A percentile compares a stretch with the other conserved stretches of the same genome.
Evolutionary conservation across 2,329 filamentous ascomycete species (phyloP).

Genomic region (Coniochaeta hoffmannii): DNA sequence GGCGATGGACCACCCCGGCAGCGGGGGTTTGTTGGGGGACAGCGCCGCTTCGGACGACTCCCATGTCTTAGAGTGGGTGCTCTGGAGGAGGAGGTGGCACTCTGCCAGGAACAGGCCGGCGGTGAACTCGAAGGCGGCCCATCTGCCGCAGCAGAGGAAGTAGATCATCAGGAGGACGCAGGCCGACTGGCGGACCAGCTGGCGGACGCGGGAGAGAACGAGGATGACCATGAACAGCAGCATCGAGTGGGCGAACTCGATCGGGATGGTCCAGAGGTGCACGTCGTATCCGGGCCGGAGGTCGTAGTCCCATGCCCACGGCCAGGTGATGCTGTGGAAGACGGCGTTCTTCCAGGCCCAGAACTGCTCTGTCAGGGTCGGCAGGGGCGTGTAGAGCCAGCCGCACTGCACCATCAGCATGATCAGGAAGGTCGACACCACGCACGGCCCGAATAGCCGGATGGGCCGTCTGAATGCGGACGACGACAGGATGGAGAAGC

Average conservation of each 20-base stretch:
- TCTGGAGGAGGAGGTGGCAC: slow-evolving; percentile 29
- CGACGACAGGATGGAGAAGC: slow-evolving; percentile 32
- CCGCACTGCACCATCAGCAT: slow-evolving; percentile 25
- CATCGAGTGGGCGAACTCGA: slow-evolving; percentile 39
- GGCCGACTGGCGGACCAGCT: slow-evolving; percentile 21
- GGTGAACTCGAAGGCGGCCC: slow-evolving; percentile 38
- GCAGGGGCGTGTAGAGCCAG: slow-evolving; percentile 18
- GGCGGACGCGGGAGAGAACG: slow-evolving; percentile 25
- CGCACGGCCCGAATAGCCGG: slow-evolving; percentile 37
- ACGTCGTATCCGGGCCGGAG: slow-evolving; percentile 30
- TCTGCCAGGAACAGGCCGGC: slow-evolving; percentile 38
- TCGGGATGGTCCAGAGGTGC: slow-evolving; percentile 41
- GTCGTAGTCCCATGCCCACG: slow-evolving; percentile 26
- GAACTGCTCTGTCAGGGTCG: slow-evolving; percentile 19
- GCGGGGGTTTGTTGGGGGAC: neutral
- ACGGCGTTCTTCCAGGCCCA: slow-evolving; percentile 20
- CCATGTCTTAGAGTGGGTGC: slow-evolving; percentile 12
- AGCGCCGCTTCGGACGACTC: slow-evolving; percentile 11
- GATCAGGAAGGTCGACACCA: slow-evolving; percentile 32
- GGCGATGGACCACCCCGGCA: slow-evolving; percentile 5
- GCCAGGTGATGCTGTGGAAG: slow-evolving; percentile 25
- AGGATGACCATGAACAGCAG: slow-evolving; percentile 32
- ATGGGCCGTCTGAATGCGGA: slow-evolving; percentile 38
- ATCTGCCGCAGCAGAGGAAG: slow-evolving; percentile 29
- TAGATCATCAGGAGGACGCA: slow-evolving; percentile 27